These are phyloP conservation scores for Penicillium sp. DNA, from an alignment of 2,329 filamentous ascomycete genomes.

Conservation along the genomic window DNA sequence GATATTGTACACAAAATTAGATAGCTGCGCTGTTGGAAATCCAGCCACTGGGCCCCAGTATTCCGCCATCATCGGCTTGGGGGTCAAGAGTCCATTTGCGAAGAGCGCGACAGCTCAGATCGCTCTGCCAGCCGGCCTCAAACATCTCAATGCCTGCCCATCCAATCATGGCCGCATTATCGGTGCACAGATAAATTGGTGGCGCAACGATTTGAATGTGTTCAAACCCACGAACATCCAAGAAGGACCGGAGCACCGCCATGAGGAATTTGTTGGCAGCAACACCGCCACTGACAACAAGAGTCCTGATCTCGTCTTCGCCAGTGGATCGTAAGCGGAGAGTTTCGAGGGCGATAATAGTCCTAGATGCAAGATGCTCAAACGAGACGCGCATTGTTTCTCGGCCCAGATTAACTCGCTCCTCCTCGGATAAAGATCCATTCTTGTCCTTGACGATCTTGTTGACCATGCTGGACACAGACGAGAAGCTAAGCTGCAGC, in stretches of 20 bases:
- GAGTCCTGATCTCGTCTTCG: slow-evolving; percentile 47
- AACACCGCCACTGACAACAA: slow-evolving; percentile 87
- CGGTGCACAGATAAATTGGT: slow-evolving; percentile 74
- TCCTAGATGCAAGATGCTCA: slow-evolving; percentile 74
- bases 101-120: slow-evolving; percentile 56
- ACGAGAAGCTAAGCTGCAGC: slow-evolving; percentile 70
- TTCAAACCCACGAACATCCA: slow-evolving; percentile 63
- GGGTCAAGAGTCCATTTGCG: slow-evolving; percentile 72
- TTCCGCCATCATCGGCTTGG: slow-evolving; percentile 57
- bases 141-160: slow-evolving; percentile 95
- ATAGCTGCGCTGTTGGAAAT: slow-evolving; percentile 32
- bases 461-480: slow-evolving; percentile 62
- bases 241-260: slow-evolving; percentile 56
- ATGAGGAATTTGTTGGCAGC: slow-evolving; percentile 78
- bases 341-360: slow-evolving; percentile 63
- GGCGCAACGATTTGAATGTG: slow-evolving; percentile 65
- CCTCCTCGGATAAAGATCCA: slow-evolving; percentile 47
- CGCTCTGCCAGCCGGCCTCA: slow-evolving; percentile 65
- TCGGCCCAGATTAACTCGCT: slow-evolving; percentile 65
- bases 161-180: slow-evolving; percentile 96
- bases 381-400: slow-evolving; percentile 77
- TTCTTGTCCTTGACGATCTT: slow-evolving; percentile 46
- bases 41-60: slow-evolving; percentile 60
- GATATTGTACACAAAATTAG: slow-evolving; percentile 14
- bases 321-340: slow-evolving; percentile 19